Conservation (phyloP, 228 moss, liverwort and hornwort genomes). For the Sphagnum magellanicum region DNA sequence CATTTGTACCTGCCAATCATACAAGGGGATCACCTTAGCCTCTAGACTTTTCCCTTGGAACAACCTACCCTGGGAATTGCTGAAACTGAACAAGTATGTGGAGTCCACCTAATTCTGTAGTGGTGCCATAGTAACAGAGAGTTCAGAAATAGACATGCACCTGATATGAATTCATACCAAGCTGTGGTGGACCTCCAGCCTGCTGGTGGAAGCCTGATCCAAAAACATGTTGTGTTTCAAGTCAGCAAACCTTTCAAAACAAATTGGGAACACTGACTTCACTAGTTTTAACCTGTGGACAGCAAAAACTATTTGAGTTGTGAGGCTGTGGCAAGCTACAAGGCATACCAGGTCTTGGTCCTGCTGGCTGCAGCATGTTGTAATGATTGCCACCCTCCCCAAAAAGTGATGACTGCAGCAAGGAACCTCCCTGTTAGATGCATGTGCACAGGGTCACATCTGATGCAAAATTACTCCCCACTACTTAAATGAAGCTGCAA, state of each 20-base stretch:
- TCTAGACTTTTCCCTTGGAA: too few relatives aligned
- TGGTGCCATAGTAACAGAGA: too few relatives aligned
- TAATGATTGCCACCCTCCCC: conserved; percentile 96
- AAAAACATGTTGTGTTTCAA: not conserved
- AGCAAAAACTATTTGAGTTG: not conserved
- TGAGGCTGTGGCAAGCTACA: not conserved
- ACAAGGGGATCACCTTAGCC: too few relatives aligned
- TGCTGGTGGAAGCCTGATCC: conserved; percentile 72
- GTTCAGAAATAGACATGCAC: conserved; percentile 13
- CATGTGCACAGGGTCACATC: not conserved
- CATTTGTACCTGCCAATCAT: conserved; percentile 65
- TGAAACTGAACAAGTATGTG: too few relatives aligned
- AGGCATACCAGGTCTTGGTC: conserved; percentile 65
- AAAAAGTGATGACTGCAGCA: conserved; percentile 90
- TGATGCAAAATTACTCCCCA: too few relatives aligned
- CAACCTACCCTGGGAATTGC: too few relatives aligned
- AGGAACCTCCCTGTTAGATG: conserved; percentile 25
- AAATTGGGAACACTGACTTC: too few relatives aligned
- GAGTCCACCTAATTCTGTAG: too few relatives aligned
- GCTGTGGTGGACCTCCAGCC: conserved; percentile 60
- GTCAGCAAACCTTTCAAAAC: too few relatives aligned
- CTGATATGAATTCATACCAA: conserved; percentile 88
- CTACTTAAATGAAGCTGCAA: too few relatives aligned
- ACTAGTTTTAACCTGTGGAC: too few relatives aligned
- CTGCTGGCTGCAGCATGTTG: conserved; percentile 58